These are phyloP conservation scores for Lathyrus sativus DNA, from an alignment of 306 rosid genomes.

Conservation along the genomic window DNA sequence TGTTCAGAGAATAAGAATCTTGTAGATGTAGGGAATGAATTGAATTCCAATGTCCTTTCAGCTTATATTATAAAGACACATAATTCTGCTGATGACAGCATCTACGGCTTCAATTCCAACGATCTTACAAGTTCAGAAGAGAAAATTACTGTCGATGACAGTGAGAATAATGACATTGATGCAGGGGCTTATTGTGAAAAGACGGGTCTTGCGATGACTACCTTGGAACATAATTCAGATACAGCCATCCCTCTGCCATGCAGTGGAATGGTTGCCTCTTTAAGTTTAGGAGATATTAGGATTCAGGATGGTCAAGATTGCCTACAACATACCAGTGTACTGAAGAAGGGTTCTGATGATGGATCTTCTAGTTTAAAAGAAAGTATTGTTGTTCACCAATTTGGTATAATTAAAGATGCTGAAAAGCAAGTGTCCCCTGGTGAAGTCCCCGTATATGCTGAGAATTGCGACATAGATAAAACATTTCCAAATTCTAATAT, in stretches of 20 bases:
- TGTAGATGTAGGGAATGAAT: conserved; percentile 41
- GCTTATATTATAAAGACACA: conserved; percentile 37
- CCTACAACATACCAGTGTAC: conserved; percentile 41
- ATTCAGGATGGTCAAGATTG: conserved; percentile 41
- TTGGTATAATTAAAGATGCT: conserved; percentile 34
- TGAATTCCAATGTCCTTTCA: conserved; percentile 38
- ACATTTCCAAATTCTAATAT: conserved; percentile 36
- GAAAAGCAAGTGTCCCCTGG: conserved; percentile 39
- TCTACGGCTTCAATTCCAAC: conserved; percentile 40
- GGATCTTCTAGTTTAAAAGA: conserved; percentile 40
- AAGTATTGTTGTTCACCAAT: conserved; percentile 38
- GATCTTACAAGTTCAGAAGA: conserved; percentile 40
- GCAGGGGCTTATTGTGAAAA: conserved; percentile 34
- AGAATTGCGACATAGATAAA: conserved; percentile 40
- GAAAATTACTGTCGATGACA: conserved; percentile 39
- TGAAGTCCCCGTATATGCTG: conserved; percentile 44
- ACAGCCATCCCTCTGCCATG: conserved; percentile 39
- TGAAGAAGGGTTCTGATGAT: conserved; percentile 41
- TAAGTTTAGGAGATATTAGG: conserved; percentile 46
- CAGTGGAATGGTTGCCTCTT: conserved; percentile 38
- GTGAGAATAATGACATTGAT: conserved; percentile 40
- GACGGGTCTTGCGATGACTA: conserved; percentile 38
- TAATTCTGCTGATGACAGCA: conserved; percentile 35
- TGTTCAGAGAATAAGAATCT: conserved; percentile 40
- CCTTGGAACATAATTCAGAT: conserved; percentile 42